A percentile compares a stretch with the other conserved stretches of the same genome.
These are phyloP conservation scores for Amanita pallidorosea DNA, from an alignment of 768 basidiomycete genomes.

Conservation along the genomic window DNA sequence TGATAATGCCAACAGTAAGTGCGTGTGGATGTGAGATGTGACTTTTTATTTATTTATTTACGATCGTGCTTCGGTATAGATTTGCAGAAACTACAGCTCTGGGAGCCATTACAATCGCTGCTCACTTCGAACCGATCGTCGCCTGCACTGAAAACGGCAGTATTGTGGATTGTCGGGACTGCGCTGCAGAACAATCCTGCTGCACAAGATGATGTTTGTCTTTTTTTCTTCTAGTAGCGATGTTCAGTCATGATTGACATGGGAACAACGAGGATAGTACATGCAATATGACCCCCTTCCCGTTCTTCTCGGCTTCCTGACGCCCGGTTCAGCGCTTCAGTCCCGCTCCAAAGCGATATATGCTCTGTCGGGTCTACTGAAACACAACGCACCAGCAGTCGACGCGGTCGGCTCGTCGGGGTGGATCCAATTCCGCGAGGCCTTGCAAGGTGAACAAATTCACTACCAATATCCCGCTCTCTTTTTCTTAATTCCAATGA, in stretches of 20 bases:
- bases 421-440: conserved; percentile 50
- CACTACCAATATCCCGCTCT: neutral
- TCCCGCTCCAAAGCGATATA: conserved; percentile 78
- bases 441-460: conserved; percentile 51
- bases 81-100: conserved; percentile 64
- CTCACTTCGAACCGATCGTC: conserved; percentile 42
- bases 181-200: conserved; percentile 85
- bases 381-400: conserved; percentile 67
- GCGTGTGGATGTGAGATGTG: neutral
- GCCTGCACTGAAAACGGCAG: conserved; percentile 52
- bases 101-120: conserved; percentile 66
- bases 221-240: neutral
- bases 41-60: neutral
- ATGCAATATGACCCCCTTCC: conserved; percentile 57
- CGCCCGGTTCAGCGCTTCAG: conserved; percentile 38
- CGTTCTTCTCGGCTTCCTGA: conserved; percentile 49
- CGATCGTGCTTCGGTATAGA: conserved; percentile 30
- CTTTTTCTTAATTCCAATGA: neutral
- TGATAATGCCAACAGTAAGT: conserved; percentile 79
- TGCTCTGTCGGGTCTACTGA: conserved; percentile 64
- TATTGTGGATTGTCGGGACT: conserved; percentile 82
- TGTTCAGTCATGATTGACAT: neutral
- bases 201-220: conserved; percentile 64
- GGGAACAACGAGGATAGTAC: conserved; percentile 29
- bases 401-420: conserved; percentile 40